Evolutionary conservation across 768 basidiomycete species (phyloP), one percentile per base, ranked within the genome.

Genomic region (Erythrobasidium yunnanense): DNA sequence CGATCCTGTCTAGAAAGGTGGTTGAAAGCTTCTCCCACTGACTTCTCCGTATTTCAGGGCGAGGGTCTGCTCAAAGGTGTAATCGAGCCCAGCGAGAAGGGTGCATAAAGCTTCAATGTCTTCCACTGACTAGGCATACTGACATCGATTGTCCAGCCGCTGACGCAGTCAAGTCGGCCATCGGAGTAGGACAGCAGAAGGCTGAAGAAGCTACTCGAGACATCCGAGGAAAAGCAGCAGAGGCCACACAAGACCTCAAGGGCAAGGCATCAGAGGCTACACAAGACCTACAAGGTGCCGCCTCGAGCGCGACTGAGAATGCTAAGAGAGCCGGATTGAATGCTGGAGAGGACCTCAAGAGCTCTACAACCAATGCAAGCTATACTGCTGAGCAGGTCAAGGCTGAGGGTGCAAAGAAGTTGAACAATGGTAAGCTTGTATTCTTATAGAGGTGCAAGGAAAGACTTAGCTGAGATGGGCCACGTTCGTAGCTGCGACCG

Each of bases 51-150:
- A 63, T 29, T 20, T 29, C 60, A 13, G 60, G 60, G 60, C 23
- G 49, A 63, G 49, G 60, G 47, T 23, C 13, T 63, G 23, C 60
- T 63, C 4, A 63, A 63, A 49, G 60, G 60, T 32, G 60, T 63
- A 13, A 63, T 63, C 49, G 60, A 63, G 38, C 60, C 60, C 8
- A 38, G 32, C n/a, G 60, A 63, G 49, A 49, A 63, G 38, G n/a
- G n/a, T n/a, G n/a, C n/a, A n/a, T n/a, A n/a, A n/a, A n/a, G n/a
- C n/a, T n/a, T n/a, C n/a, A n/a, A n/a, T n/a, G n/a, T n/a, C n/a
- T n/a, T n/a, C n/a, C n/a, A n/a, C n/a, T n/a, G n/a, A n/a, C n/a
- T n/a, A n/a, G n/a, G n/a, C n/a, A n/a, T n/a, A n/a, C n/a, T n/a
- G n/a, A n/a, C n/a, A n/a, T n/a, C n/a, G n/a, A n/a, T 25, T 51